Base-by-base conservation (phyloP, 768 basidiomycete genomes). In the Calocybe gangraenosa region DNA sequence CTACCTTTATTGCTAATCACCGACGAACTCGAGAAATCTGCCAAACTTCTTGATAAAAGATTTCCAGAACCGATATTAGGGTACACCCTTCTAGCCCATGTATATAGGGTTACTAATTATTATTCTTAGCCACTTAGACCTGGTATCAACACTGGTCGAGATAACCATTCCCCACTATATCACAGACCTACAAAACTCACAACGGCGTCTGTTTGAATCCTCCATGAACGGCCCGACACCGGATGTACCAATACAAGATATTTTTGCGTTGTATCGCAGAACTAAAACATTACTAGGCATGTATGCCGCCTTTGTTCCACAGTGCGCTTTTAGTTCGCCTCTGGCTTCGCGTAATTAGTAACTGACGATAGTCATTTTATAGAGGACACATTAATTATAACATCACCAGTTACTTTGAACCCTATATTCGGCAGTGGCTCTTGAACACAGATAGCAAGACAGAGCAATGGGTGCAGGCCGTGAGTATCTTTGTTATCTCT, bases 401-500 rank as follows among this genome's bases (percentile, higher is more conserved):
- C 51, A 65, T 91, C 21, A 73, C 81, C 3, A 71, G 69, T 3
- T 89, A 88, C 66, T 98, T 98, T 58, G 87, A 91, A 62, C 80
- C 85, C 2, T 92, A 91, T 61, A 89, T 97, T 7, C 74, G 79
- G 6, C 81, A 86, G 52, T 99, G 94, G 95, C 66, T 99, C 19
- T 55, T 78, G n/a, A 84, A 85, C 47, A 96, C 91, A 0, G 88
- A 94, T 54, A 79, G 71, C 47, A 95, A 92, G 71, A 97, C 95
- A 7, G 76, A 78, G 36, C 85, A 92, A 49, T 99, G 96, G 96
- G 95, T 97, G 4, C 79, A 93, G 61, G 84, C 85, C 49, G 90
- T 92, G 51, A 64, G 89, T 76, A 1, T 28, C 15, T 23, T 46
- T n/a, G 1, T 22, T 9, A 42, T 17, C 25, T 28, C 5, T 6